Evolutionary conservation across 148 eudicot species (phyloP), one percentile per base, ranked within the genome.

Genomic region (Fagopyrum esculentum): DNA sequence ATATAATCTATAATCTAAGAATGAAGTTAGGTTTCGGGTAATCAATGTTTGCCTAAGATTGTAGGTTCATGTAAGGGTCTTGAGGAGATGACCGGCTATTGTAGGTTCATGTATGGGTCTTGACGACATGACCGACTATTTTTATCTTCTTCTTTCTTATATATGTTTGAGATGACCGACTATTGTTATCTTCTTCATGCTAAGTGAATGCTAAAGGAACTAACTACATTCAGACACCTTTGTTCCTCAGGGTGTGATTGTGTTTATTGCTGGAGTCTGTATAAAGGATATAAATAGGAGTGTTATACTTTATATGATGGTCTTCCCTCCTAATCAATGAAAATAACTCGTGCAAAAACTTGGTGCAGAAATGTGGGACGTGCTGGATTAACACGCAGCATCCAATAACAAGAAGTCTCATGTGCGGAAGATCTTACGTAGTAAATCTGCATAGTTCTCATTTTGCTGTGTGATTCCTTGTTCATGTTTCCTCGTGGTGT

Each of bases 351-450:
- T 64, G 5, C 69, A 63, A 63, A 29, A 30, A 63, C 10, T 22
- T 64, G 70, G 46, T 86, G 86, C 98, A 93, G 98, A 87, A 83
- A 80, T 81, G 75, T 78, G 69, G 74, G 84, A 68, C 89, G 98
- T 60, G 87, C 89, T 6, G 98, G 91, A 74, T 77, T 88, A 80
- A 89, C 89, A 48, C 94, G 98, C 72, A 86, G 89, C 87, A 84
- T 87, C 73, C 94, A 91, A 85, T 93, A 84, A 81, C 89, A 54
- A 70, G 79, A 73, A 80, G 81, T 76, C 63, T 47, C 19, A 56
- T 50, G 8, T 26, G 71, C 81, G 76, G 79, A 79, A 78, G 77
- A 57, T 55, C 35, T 15, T 35, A 74, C 74, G 82, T 73, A 83
- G 79, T 76, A 29, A 76, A 71, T 75, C 80, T 77, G 81, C 77